Conservation (phyloP, 164 flowering plant species). For the Tetrastigma voinierianum region DNA sequence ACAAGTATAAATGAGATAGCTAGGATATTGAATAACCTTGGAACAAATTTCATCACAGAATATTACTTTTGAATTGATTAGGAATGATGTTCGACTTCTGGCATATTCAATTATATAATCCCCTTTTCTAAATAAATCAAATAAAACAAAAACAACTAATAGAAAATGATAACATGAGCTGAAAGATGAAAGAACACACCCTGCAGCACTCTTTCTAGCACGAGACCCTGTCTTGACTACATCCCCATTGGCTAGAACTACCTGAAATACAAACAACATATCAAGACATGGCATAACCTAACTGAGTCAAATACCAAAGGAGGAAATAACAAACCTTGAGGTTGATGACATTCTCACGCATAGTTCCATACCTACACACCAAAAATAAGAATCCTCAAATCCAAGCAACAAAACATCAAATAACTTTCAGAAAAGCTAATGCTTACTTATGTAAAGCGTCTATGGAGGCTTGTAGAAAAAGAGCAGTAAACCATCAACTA, state of each 20-base stretch:
- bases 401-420: neutral
- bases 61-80: too few species aligned
- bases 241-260: constrained; percentile 88
- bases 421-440: neutral
- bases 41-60: too few species aligned
- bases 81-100: too few species aligned
- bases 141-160: neutral
- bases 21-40: too few species aligned
- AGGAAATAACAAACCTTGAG: constrained; percentile 68
- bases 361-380: constrained; percentile 95
- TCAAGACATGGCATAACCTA: constrained; percentile 5
- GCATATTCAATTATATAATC: too few species aligned
- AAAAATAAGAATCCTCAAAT: constrained; percentile 37
- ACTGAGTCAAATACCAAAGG: neutral
- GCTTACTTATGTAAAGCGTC: neutral
- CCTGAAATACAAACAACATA: constrained; percentile 37
- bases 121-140: too few species aligned
- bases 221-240: constrained; percentile 93
- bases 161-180: neutral
- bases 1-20: too few species aligned
- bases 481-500: too few species aligned
- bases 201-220: constrained; percentile 98
- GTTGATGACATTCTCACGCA: constrained; percentile 96
- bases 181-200: constrained; percentile 47
- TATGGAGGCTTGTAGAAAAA: too few species aligned